Percentiles rank a stretch among this genome's conserved stretches.
Conservation (phyloP, 2,329 filamentous ascomycete genomes). For the Elsinoe arachidis region DNA sequence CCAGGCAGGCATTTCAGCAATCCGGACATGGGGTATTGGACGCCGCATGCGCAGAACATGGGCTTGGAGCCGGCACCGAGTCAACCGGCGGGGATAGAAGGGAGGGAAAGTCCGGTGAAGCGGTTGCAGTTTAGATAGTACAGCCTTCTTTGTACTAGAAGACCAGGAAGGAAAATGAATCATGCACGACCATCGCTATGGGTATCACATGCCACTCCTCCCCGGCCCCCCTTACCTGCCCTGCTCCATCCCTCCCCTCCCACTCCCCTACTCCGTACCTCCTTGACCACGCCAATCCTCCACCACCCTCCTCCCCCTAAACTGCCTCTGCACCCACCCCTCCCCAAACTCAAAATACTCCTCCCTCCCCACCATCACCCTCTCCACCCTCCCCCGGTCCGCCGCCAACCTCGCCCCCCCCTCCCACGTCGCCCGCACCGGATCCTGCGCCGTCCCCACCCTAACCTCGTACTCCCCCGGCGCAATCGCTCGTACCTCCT, state of each 20-base stretch:
- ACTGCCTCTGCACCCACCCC: constrained; percentile 27
- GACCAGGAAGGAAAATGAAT: constrained; percentile 8
- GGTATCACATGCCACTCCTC: constrained; percentile 11
- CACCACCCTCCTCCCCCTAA: constrained; percentile 17
- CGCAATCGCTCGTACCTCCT: constrained; percentile 25
- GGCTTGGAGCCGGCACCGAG: constrained; percentile 27
- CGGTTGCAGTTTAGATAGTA: constrained; percentile 25
- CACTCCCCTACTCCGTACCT: background rate
- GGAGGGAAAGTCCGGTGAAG: constrained; percentile 26
- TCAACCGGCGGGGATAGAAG: constrained; percentile 25
- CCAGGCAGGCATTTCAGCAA: constrained; percentile 27
- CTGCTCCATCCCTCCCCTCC: background rate
- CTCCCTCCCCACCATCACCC: constrained; percentile 68
- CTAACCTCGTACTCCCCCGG: constrained; percentile 67
- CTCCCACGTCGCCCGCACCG: constrained; percentile 73
- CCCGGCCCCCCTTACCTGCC: background rate
- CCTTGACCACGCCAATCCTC: background rate
- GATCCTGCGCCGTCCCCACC: constrained; percentile 60
- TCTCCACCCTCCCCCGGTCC: constrained; percentile 55
- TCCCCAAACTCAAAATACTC: constrained; percentile 86
- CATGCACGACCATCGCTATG: background rate
- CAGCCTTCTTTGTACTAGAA: background rate
- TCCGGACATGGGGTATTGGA: constrained; percentile 22
- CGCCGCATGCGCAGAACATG: constrained; percentile 24
- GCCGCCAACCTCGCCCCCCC: constrained; percentile 72